A percentile compares a stretch with the other conserved stretches of the same genome.
Conservation (phyloP, 768 basidiomycete genomes). For the Inosperma sp. region DNA sequence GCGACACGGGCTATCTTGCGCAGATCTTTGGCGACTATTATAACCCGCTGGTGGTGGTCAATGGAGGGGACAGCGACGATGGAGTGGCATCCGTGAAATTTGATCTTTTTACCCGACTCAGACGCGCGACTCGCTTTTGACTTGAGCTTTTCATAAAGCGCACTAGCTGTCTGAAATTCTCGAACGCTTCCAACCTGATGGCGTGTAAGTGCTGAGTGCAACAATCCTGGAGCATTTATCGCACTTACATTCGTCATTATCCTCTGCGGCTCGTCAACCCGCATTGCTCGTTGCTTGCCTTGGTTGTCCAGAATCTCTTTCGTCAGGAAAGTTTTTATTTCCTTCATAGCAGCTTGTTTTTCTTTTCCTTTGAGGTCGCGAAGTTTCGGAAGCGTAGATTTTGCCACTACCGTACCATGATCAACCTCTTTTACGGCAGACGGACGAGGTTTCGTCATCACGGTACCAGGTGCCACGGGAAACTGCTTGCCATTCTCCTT, state of each 20-base stretch:
- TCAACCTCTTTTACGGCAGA: background rate
- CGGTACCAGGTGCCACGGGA: too few relatives aligned
- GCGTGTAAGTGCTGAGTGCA: background rate
- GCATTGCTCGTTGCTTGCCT: background rate
- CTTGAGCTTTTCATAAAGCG: slow-evolving; percentile 7
- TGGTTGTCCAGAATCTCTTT: background rate
- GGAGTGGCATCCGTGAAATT: slow-evolving; percentile 5
- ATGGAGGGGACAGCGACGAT: background rate
- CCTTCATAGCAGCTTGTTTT: background rate
- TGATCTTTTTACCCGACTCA: background rate
- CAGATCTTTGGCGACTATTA: background rate
- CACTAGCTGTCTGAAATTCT: slow-evolving; percentile 4
- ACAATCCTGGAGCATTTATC: too few relatives aligned
- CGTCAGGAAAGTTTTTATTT: background rate
- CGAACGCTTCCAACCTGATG: background rate
- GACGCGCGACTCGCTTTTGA: background rate
- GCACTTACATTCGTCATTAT: background rate
- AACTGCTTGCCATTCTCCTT: background rate
- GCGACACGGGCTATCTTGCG: background rate
- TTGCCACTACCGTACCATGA: background rate
- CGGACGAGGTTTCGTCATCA: background rate
- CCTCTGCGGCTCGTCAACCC: background rate
- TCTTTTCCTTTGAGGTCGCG: slow-evolving; percentile 1
- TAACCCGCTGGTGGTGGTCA: background rate
- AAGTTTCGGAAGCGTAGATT: background rate